Evolutionary conservation across 352 stramenopile genomes (phyloP), one percentile per base, ranked within the genome.

Genomic region (Blastocystis sp.): DNA sequence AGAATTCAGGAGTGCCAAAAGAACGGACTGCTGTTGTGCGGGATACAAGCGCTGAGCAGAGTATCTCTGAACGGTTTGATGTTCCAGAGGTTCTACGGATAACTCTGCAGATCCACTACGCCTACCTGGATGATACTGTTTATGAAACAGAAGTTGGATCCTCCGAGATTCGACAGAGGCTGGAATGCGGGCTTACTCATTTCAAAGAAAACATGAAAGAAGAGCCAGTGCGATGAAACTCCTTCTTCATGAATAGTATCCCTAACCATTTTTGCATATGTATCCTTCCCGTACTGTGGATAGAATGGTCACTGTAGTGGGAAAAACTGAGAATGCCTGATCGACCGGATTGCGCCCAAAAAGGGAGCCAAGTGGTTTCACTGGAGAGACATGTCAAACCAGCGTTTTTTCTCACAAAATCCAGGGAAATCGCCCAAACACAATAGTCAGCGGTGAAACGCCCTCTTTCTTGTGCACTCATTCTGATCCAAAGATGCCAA

Each of bases 111-210:
- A 40, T 2, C 11, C 11, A 17, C 45, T 2, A 38, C 52, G 28
- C 10, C 9, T 52, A 69, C 74, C 48, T 84, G 74, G 45, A 84
- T 69, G 28, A 84, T 84, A 84, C 74, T 84, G 38, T 84, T 84
- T 17, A 84, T 56, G 56, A 84, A 84, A 56, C 74, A 84, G 40
- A 84, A 69, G 38, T 84, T 84, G 19, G 74, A 84, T 43, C 74
- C 74, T 23, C 48, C 74, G 9, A 84, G 28, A 52, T 84, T 84
- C n/a, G 74, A n/a, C n/a, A 84, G 56, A 23, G 74, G 40, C 38
- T 84, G 74, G 28, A 84, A 84, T 67, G 74, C 53, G 34, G 74
- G 74, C 34, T 84, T 84, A 45, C n/a, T 67, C 74, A 84, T 84
- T 19, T 59, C n/a, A 34, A 67, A 66, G 48, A 81, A 74, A 56